phyloP scores from a whole-genome alignment of 441 rosid genomes.

The Adansonia rubrostipa region DNA sequence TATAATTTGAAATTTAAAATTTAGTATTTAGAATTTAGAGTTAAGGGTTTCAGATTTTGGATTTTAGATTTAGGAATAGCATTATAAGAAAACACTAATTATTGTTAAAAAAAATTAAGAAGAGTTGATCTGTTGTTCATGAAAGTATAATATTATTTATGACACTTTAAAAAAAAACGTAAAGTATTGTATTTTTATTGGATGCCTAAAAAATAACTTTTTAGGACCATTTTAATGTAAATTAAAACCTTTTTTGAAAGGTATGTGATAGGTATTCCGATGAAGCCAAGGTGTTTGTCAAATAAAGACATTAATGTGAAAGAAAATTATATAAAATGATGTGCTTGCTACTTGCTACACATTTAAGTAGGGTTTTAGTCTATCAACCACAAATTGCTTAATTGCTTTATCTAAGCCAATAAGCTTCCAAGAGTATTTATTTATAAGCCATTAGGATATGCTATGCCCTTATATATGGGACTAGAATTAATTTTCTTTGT shows the following conservation, averaged over 20 bases:
- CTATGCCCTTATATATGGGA: background rate
- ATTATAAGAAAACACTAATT: no score
- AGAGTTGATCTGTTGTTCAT: no score
- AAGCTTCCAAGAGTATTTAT: slow-evolving; percentile 7
- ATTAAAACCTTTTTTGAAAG: background rate
- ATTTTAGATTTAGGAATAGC: no score
- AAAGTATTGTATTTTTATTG: no score
- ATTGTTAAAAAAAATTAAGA: no score
- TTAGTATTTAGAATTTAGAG: no score
- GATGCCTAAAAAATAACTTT: no score
- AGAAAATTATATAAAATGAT: slow-evolving; percentile 10
- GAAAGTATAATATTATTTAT: no score
- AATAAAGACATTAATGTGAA: background rate
- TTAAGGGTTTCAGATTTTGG: no score
- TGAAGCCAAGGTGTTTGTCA: background rate
- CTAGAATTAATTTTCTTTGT: background rate
- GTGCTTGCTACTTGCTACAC: background rate
- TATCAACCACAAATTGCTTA: slow-evolving; percentile 10
- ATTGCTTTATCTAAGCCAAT: slow-evolving; percentile 1
- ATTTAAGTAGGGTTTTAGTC: slow-evolving; percentile 8
- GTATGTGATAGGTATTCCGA: background rate
- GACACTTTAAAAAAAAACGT: no score
- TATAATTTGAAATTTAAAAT: no score
- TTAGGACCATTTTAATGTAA: no score
- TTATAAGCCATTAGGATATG: background rate